Percentiles rank a stretch among this genome's conserved stretches.
These are phyloP conservation scores for Spergularia azorica DNA, from an alignment of 179 eudicot genomes.

Conservation along the genomic window DNA sequence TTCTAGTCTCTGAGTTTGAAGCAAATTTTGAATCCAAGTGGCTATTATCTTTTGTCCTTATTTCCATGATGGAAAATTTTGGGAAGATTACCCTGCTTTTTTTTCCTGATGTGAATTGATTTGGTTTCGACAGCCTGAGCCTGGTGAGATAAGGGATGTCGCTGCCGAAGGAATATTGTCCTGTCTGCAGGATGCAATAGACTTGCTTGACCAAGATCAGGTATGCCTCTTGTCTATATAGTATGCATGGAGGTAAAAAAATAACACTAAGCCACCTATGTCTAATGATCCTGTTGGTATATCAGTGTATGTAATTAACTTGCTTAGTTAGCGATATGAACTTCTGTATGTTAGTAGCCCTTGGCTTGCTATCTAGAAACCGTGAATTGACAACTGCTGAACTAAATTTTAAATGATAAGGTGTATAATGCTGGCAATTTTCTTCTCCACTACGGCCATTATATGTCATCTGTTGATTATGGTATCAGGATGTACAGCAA, in stretches of 20 bases:
- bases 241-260: neutral
- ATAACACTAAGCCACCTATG: neutral
- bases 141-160: slow-evolving; percentile 65
- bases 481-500: slow-evolving; percentile 48
- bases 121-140: slow-evolving; percentile 61
- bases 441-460: neutral
- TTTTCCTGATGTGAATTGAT: neutral
- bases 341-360: neutral
- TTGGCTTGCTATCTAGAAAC: no score
- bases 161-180: slow-evolving; percentile 91
- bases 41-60: no score
- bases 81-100: no score
- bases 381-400: no score
- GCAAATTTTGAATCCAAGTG: no score
- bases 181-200: slow-evolving; percentile 84
- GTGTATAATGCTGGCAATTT: no score
- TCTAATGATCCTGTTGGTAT: neutral
- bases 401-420: no score
- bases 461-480: neutral
- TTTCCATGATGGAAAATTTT: no score
- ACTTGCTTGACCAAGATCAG: slow-evolving; percentile 64
- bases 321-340: no score
- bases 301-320: no score
- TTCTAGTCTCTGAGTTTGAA: no score
- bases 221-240: slow-evolving; percentile 35